A percentile compares a stretch with the other conserved stretches of the same genome.
Conservation (phyloP, 2,329 filamentous ascomycete genomes). For the Pestalotiopsis fici region DNA sequence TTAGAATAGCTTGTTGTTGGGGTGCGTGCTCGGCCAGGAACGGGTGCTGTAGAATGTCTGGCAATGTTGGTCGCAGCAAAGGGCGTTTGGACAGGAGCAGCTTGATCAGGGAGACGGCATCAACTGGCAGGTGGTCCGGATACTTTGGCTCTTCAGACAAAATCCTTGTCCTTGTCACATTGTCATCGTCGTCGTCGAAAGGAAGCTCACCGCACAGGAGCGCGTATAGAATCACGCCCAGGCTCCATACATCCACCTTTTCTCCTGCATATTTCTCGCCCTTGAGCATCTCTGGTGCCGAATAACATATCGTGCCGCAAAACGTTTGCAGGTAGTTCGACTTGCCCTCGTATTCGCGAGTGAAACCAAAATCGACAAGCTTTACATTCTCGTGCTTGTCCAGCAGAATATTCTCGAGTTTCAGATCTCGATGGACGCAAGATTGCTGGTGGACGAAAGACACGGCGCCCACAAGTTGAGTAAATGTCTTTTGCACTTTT, state of each 20-base stretch:
- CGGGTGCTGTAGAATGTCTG: slow-evolving; percentile 84
- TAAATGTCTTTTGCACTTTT: slow-evolving; percentile 94
- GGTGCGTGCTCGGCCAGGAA: slow-evolving; percentile 87
- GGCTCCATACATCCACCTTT: slow-evolving; percentile 95
- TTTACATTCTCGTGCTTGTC: slow-evolving; percentile 98
- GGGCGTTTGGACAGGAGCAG: slow-evolving; percentile 88
- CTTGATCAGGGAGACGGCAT: slow-evolving; percentile 77
- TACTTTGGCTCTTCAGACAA: slow-evolving; percentile 83
- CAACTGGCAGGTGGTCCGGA: slow-evolving; percentile 75
- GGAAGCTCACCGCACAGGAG: slow-evolving; percentile 83
- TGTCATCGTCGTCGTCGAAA: slow-evolving; percentile 95
- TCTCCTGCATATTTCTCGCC: slow-evolving; percentile 97
- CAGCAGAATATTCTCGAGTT: slow-evolving; percentile 93
- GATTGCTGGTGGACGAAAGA: slow-evolving; percentile 93
- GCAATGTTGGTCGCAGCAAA: slow-evolving; percentile 75
- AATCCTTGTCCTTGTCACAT: slow-evolving; percentile 81
- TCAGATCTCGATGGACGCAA: slow-evolving; percentile 95
- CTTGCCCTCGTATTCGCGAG: slow-evolving; percentile 93
- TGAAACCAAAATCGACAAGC: slow-evolving; percentile 97
- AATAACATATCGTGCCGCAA: slow-evolving; percentile 97
- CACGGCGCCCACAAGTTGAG: slow-evolving; percentile 92
- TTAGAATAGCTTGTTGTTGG: slow-evolving; percentile 85
- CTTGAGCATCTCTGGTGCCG: slow-evolving; percentile 96
- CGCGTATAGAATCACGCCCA: slow-evolving; percentile 84
- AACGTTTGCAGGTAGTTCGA: slow-evolving; percentile 95